phyloP scores from a whole-genome alignment of 2,329 filamentous ascomycete species.

The Cladophialophora chaetospira region DNA sequence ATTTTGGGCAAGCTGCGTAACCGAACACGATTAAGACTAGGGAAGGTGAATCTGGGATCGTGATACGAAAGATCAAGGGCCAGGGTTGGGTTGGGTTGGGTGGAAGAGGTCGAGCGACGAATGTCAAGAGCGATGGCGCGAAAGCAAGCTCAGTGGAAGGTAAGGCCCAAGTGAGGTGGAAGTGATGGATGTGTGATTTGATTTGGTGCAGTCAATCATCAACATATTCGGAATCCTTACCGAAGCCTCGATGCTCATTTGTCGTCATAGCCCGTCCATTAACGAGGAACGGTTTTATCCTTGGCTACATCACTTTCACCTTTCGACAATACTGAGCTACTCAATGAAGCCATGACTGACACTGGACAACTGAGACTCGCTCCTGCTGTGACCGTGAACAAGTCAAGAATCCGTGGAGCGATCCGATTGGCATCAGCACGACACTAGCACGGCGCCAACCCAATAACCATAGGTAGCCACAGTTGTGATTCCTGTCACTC shows the following conservation, averaged over 20 bases:
- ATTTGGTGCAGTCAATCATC: not conserved
- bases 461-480: too few species aligned
- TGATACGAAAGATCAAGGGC: constrained; percentile 15
- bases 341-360: too few species aligned
- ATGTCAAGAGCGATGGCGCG: not conserved
- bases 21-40: constrained; percentile 7
- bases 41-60: constrained; percentile 1
- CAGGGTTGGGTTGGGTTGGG: too few species aligned
- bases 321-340: not conserved
- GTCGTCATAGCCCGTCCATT: not conserved
- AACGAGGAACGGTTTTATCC: not conserved
- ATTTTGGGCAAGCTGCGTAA: constrained; percentile 5
- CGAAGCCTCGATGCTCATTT: not conserved
- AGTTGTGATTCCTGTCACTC: too few species aligned
- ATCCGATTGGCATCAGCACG: too few species aligned
- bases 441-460: too few species aligned
- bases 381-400: too few species aligned
- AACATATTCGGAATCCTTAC: not conserved
- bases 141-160: not conserved
- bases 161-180: not conserved
- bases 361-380: too few species aligned
- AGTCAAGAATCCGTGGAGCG: too few species aligned
- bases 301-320: not conserved
- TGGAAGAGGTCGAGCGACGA: not conserved
- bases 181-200: not conserved